Percentiles rank a stretch among this genome's conserved stretches.
Evolutionary conservation across 495 filamentous ascomycete species (phyloP).

Genomic region (Antarctomyces pellizariae): DNA sequence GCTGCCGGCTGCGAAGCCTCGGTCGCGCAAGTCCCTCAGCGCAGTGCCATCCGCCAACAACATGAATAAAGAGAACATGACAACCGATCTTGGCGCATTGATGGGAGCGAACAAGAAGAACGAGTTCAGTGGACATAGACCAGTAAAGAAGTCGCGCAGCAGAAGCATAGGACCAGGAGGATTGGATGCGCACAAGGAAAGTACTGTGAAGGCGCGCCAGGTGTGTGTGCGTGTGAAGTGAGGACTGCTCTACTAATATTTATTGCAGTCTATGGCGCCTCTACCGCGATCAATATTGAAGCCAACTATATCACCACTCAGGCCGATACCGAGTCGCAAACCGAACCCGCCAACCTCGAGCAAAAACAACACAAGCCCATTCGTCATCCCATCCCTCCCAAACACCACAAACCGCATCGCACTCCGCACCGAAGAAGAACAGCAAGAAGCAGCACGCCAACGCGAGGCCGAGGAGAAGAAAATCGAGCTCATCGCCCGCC

Average conservation of each 20-base stretch:
- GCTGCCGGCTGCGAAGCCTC: conserved; percentile 21
- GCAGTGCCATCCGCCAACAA: conserved; percentile 27
- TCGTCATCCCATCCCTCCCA: conserved; percentile 6
- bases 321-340: conserved; percentile 41
- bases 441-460: conserved; percentile 51
- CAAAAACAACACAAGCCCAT: conserved; percentile 18
- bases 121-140: conserved; percentile 17
- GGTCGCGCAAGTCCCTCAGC: conserved; percentile 59
- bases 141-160: conserved; percentile 60
- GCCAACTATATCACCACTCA: conserved; percentile 45
- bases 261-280: conserved; percentile 24
- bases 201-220: conserved; percentile 58
- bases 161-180: conserved; percentile 90
- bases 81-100: conserved; percentile 28
- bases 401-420: too few relatives aligned
- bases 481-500: conserved; percentile 43
- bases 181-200: conserved; percentile 55
- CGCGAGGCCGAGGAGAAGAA: conserved; percentile 50
- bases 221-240: conserved; percentile 29
- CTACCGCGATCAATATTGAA: conserved; percentile 64
- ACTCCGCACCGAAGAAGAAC: conserved; percentile 50
- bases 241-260: conserved; percentile 5
- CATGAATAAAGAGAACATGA: conserved; percentile 52
- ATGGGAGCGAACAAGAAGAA: conserved; percentile 10
- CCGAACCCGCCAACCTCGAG: too few relatives aligned